Evolutionary conservation across 805 yeast genomes (phyloP), one percentile per base, ranked within the genome.

Genomic region (Lachancea meyersii): DNA sequence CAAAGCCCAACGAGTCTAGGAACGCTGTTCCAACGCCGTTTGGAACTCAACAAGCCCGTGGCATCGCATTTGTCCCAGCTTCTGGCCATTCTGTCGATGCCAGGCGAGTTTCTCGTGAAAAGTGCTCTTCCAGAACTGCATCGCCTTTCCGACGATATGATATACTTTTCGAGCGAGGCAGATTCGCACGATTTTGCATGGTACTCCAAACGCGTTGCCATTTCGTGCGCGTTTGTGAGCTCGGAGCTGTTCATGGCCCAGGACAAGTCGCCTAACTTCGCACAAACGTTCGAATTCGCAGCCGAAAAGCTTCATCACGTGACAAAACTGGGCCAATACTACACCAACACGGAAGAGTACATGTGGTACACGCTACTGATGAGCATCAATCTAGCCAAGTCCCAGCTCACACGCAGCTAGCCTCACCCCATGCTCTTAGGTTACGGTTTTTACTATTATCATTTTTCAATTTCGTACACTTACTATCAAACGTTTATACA

Each of bases 181-280:
- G 79, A 79, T 50, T 55, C 56, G 36, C 52, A 67, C 16, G 96
- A 87, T 61, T 80, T 84, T 59, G 82, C 86, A 3, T 91, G 98
- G 98, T 91, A 91, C 62, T 70, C 94, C n/a, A 85, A 88, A 57
- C 71, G 98, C 50, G 67, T 82, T 13, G 74, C 84, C 7, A 58
- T 91, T 13, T 74, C 85, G 19, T 71, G 83, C 1, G 73, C 83
- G 2, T 86, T 85, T 60, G 83, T 84, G 2, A 76, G 82, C 30
- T 67, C 83, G 31, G 97, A 91, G 61, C 65, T 86, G 48, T 86
- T 76, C 66, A 83, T 82, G 93, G 68, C 86, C 34, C 81, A 75
- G 51, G 97, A 91, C 61, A 69, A 68, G 18, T 79, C 91, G 17
- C 54, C 58, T 1, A 73, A 65, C 23, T 82, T 68, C 53, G 44